Conservation (phyloP, 2,329 filamentous ascomycete species). For the Pseudofabraea citricarpa region DNA sequence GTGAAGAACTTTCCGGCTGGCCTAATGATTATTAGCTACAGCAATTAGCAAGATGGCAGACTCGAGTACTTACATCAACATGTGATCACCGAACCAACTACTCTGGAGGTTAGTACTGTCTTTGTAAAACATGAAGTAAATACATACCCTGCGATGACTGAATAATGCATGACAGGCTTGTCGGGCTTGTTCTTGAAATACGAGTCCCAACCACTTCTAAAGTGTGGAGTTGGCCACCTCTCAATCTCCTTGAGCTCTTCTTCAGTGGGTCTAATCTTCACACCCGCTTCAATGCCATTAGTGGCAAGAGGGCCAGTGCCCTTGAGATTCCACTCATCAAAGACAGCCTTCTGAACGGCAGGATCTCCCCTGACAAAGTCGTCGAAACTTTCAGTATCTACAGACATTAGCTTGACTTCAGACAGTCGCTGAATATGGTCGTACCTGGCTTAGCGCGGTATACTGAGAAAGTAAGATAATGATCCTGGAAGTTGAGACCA, state of each 20-base stretch:
- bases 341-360: constrained; percentile 66
- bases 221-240: constrained; percentile 69
- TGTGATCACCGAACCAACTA: constrained; percentile 55
- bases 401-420: too few species aligned
- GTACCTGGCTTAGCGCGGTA: not conserved
- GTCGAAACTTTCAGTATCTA: constrained; percentile 72
- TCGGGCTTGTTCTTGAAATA: constrained; percentile 84
- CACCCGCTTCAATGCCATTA: constrained; percentile 75
- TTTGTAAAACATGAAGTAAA: too few species aligned
- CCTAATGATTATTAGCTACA: constrained; percentile 36
- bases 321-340: constrained; percentile 73
- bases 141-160: constrained; percentile 59
- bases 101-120: too few species aligned
- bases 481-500: constrained; percentile 30
- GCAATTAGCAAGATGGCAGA: not conserved
- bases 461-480: constrained; percentile 11
- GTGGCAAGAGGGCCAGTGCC: constrained; percentile 74
- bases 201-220: constrained; percentile 70
- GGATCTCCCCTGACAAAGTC: constrained; percentile 74
- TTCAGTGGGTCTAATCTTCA: constrained; percentile 69
- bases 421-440: not conserved
- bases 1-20: constrained; percentile 76
- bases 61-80: constrained; percentile 51
- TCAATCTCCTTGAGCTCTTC: constrained; percentile 66
- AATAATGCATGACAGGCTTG: constrained; percentile 85